Evolutionary conservation across 2,329 filamentous ascomycete species (phyloP), one percentile per base, ranked within the genome.

Genomic region (Xylariaceae sp.): DNA sequence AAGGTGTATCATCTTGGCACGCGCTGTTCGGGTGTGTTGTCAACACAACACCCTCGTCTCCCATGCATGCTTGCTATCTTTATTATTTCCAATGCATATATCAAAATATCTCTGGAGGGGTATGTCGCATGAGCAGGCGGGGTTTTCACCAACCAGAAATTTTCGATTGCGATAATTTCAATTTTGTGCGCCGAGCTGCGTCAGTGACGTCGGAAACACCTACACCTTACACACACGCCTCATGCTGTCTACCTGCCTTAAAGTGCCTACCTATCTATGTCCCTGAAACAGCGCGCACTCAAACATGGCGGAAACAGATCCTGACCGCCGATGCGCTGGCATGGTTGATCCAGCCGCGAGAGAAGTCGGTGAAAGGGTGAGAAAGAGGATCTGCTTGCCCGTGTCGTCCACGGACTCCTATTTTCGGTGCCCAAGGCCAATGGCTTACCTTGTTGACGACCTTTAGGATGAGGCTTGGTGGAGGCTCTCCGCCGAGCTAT

Each of bases 311-410:
- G 54, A 53, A 55, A 53, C 46, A 48, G 47, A 48, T 44, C 52
- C 51, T 54, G 55, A 58, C 53, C 53, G 52, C 48, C 38, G 48
- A 45, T 52, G 25, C 38, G 34, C 42, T 48, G 42, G 38, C 27
- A 12, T 32, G 16, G 27, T 32, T 32, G 12, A 32, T 16, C 47
- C 44, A 44, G 36, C 41, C 46, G 42, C 20, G 55, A 59, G 40
- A n/a, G n/a, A n/a, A 55, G 57, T 60, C 58, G 58, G 58, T 60
- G 58, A 59, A 56, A 53, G 55, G 45, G 37, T 52, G 44, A 20
- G 50, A 55, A 51, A 45, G 48, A 53, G 45, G 53, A 58, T 58
- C 56, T 49, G 45, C 53, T 55, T 53, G 49, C 50, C 46, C 51
- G 54, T 48, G 45, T 47, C 45, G 49, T 50, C 52, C 52, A 48